These are phyloP conservation scores for Mycena albidolilacea DNA, from an alignment of 768 basidiomycete species.

Conservation along the genomic window DNA sequence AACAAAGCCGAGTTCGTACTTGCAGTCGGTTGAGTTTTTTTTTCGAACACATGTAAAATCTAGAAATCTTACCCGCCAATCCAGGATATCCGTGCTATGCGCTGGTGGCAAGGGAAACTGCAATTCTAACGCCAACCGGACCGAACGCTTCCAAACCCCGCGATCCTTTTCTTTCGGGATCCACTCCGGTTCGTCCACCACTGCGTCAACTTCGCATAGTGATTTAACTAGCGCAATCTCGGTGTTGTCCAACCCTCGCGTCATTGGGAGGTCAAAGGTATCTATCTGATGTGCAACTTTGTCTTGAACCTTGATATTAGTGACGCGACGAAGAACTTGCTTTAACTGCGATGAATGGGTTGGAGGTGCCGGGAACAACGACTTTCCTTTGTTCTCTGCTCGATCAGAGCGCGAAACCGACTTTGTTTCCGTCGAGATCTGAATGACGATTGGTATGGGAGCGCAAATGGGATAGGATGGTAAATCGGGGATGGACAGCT, in stretches of 20 bases:
- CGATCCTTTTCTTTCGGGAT: constrained; percentile 8
- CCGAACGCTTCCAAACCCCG: constrained; percentile 12
- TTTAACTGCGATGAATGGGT: constrained; percentile 1
- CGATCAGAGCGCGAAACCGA: constrained; percentile 2
- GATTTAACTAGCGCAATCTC: constrained; percentile 2
- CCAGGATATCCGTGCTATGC: constrained; percentile 3
- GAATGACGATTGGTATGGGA: constrained; percentile 5
- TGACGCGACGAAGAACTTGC: constrained; percentile 1
- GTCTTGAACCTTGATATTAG: constrained; percentile 4
- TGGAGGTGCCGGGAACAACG: constrained; percentile 10
- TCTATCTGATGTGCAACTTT: background rate
- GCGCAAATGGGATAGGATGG: constrained; percentile 5
- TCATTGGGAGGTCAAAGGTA: constrained; percentile 13
- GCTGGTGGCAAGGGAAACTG: constrained; percentile 3
- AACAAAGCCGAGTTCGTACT: constrained; percentile 1
- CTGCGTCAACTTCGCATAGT: constrained; percentile 1
- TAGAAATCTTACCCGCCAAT: background rate
- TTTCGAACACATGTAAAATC: constrained; percentile 1
- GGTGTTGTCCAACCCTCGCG: constrained; percentile 5
- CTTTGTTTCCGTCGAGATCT: constrained; percentile 13
- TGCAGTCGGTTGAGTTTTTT: constrained; percentile 1
- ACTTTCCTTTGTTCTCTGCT: background rate
- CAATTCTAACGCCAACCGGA: background rate
- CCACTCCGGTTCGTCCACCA: constrained; percentile 6
- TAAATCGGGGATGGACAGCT: constrained; percentile 18